These are phyloP conservation scores for Diplocarpon mali DNA, from an alignment of 2,329 filamentous ascomycete species.

Conservation along the genomic window DNA sequence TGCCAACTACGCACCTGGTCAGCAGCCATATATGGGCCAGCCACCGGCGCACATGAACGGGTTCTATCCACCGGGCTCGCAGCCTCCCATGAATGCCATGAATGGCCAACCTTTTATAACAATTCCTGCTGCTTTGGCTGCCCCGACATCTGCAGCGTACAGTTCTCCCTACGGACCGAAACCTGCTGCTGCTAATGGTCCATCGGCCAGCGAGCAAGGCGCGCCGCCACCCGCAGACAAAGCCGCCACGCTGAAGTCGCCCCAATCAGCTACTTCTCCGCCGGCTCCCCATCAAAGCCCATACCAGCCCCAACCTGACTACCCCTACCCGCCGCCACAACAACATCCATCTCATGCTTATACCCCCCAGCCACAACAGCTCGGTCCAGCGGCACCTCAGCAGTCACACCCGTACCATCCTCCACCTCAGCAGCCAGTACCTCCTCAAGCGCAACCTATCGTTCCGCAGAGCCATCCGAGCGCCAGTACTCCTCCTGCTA, in stretches of 20 bases:
- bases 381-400: not conserved
- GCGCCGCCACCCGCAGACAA: not conserved
- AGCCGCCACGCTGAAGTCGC: not conserved
- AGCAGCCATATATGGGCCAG: constrained; percentile 15
- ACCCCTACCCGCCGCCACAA: not conserved
- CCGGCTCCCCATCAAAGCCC: not conserved
- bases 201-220: constrained; percentile 3
- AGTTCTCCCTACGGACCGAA: constrained; percentile 28
- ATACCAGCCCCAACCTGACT: not conserved
- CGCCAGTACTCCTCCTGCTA: not conserved
- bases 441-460: not conserved
- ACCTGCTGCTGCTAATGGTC: constrained; percentile 12
- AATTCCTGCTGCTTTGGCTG: constrained; percentile 18
- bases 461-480: not conserved
- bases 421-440: not conserved
- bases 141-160: constrained; percentile 17
- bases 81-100: constrained; percentile 5
- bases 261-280: not conserved
- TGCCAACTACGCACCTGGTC: constrained; percentile 18
- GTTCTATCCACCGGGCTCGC: constrained; percentile 4
- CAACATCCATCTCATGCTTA: not conserved
- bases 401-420: not conserved
- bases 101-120: constrained; percentile 6
- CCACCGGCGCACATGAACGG: constrained; percentile 13
- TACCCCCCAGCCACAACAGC: not conserved